phyloP scores from a whole-genome alignment of 2,329 filamentous ascomycete genomes.

The Xylaria multiplex region DNA sequence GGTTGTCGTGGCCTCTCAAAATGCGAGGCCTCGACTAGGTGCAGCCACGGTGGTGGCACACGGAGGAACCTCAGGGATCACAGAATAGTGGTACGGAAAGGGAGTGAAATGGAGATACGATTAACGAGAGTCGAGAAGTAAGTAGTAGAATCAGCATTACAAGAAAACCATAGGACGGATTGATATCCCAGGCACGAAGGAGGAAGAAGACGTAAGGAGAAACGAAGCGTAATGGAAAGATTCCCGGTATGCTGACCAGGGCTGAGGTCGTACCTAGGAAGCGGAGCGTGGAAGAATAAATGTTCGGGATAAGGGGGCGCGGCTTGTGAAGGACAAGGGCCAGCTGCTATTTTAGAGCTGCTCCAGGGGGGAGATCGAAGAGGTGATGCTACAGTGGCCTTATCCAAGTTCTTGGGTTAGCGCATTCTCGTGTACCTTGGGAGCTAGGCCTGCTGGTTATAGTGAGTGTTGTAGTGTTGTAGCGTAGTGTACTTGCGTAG shows the following conservation, averaged over 20 bases:
- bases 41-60: conserved; percentile 29
- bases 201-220: conserved; percentile 35
- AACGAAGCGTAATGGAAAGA: conserved; percentile 23
- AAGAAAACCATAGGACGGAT: conserved; percentile 43
- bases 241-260: conserved; percentile 19
- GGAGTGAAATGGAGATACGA: conserved; percentile 39
- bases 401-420: conserved; percentile 44
- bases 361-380: conserved; percentile 7
- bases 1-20: conserved; percentile 44
- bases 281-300: conserved; percentile 17
- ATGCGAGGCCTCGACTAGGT: conserved; percentile 7
- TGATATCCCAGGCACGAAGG: conserved; percentile 37
- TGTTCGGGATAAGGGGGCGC: conserved; percentile 25
- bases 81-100: conserved; percentile 30
- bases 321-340: conserved; percentile 30
- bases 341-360: conserved; percentile 34
- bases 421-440: conserved; percentile 16
- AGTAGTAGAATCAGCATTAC: conserved; percentile 53
- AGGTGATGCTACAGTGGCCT: conserved; percentile 51
- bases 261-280: conserved; percentile 19
- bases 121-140: conserved; percentile 56
- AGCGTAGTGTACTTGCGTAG: too few species aligned
- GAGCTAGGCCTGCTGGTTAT: too few species aligned
- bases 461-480: too few species aligned
- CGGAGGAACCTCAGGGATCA: conserved; percentile 32